Base-by-base conservation (phyloP, 768 basidiomycete genomes). In the Podaxis rugospora region DNA sequence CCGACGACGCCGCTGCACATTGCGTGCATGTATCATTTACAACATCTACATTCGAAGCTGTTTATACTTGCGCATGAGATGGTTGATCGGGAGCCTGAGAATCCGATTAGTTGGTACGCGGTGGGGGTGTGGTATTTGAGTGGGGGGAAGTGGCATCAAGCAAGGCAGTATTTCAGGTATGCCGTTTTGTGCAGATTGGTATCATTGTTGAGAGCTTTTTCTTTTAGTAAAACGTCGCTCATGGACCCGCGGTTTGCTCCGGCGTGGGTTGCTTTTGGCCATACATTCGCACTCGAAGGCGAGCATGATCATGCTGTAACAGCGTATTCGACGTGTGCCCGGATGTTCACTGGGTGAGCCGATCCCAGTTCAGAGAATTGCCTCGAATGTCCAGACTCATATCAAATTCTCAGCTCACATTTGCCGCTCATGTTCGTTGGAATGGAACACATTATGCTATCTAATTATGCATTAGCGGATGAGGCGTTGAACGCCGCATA, bases 291-390 rank as follows among this genome's bases (percentile, higher is more conserved):
- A 1, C 78, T 92, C 65, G 97, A 99, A 72, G 95, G 95, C 14
- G 97, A 99, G 71, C 97, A 98, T 76, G 96, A 98, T 66, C 95
- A 98, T 68, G 96, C 97, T 2, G 93, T 98, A 49, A 98, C 94
- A 0, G 96, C 97, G 1, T 99, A 99, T 73, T 98, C 96, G 23
- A 98, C 97, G 0, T 95, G 93, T 61, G 92, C 94, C 4, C 80
- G 96, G 37, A 88, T 98, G 80, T 98, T 98, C 70, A 91, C 90
- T 62, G 97, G 96, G 92, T 95, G 69, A 55, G 83, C 66, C 42
- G 16, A 14, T 27, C 55, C 21, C 11, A 23, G 14, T 51, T 5
- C 14, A 39, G 40, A 44, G 58, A 28, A 7, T 23, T 23, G 6
- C 25, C 57, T 25, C 42, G 3, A 14, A 32, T 49, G 49, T 39